phyloP scores from a whole-genome alignment of 23 red algal species.

The Gracilaria gracilis region DNA sequence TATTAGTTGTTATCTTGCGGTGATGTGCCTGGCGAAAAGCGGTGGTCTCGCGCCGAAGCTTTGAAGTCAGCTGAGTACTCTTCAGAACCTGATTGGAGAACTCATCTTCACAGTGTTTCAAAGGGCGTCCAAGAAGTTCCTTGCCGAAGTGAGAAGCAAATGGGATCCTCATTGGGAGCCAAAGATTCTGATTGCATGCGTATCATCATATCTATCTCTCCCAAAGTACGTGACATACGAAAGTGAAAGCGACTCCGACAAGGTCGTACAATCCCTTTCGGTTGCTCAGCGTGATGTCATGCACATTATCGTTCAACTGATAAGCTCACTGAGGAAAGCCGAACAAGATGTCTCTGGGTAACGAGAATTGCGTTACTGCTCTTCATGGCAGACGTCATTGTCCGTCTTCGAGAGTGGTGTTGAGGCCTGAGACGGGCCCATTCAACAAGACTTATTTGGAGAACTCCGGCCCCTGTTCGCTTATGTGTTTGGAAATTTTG shows the following conservation, averaged over 20 bases:
- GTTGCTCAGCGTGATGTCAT: not conserved
- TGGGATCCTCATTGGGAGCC: slow-evolving; percentile 11
- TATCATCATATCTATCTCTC: slow-evolving; percentile 11
- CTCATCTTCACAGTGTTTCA: not conserved
- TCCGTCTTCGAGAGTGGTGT: not conserved
- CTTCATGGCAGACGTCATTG: not conserved
- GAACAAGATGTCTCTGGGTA: not conserved
- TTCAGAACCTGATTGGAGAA: not conserved
- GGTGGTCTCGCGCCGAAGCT: not conserved
- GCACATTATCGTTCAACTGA: not conserved
- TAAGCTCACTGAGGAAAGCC: not conserved
- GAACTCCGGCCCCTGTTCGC: not conserved
- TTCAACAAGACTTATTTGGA: not conserved
- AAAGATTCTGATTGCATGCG: slow-evolving; percentile 12
- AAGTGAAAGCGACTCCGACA: not conserved
- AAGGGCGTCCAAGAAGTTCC: not conserved
- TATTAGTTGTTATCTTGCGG: slow-evolving; percentile 12
- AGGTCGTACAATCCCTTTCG: not conserved
- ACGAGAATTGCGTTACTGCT: not conserved
- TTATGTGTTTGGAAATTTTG: not conserved
- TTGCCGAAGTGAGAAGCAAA: not conserved
- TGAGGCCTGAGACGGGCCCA: no score
- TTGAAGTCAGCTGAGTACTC: not conserved
- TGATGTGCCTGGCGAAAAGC: not conserved
- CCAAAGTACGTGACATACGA: slow-evolving; percentile 18